Conservation (phyloP, 768 basidiomycete species). For the Termitomyces sp. region DNA sequence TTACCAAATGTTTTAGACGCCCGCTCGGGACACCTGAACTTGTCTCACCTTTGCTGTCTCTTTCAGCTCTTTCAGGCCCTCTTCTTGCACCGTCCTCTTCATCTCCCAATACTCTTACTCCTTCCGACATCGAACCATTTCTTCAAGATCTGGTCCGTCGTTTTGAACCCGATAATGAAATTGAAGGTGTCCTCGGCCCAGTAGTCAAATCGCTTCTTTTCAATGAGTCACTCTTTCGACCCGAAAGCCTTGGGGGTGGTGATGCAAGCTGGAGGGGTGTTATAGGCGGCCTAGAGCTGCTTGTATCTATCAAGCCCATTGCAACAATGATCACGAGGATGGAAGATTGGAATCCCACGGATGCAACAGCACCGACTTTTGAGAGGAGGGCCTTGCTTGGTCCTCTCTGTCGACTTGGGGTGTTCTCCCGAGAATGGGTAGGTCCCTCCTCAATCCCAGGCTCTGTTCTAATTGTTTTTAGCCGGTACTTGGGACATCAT, state of each 20-base stretch:
- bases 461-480: constrained; percentile 21
- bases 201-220: constrained; percentile 58
- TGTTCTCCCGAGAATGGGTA: constrained; percentile 90
- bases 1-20: constrained; percentile 38
- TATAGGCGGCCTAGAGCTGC: constrained; percentile 70
- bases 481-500: constrained; percentile 72
- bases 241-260: constrained; percentile 66
- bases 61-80: constrained; percentile 65
- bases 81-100: constrained; percentile 44
- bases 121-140: constrained; percentile 72
- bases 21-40: constrained; percentile 75
- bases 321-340: constrained; percentile 75
- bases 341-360: constrained; percentile 64
- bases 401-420: constrained; percentile 75
- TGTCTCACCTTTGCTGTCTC: constrained; percentile 70
- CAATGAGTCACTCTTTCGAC: constrained; percentile 56
- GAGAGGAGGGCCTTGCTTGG: constrained; percentile 73
- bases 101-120: constrained; percentile 45
- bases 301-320: constrained; percentile 78
- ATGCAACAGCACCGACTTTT: constrained; percentile 54
- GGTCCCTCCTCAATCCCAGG: constrained; percentile 17
- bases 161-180: constrained; percentile 74
- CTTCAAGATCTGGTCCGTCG: constrained; percentile 78
- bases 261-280: constrained; percentile 86
- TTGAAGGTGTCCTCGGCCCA: constrained; percentile 75